Conservation (phyloP, 768 basidiomycete species). For the Tricholoma bakamatsutake region DNA sequence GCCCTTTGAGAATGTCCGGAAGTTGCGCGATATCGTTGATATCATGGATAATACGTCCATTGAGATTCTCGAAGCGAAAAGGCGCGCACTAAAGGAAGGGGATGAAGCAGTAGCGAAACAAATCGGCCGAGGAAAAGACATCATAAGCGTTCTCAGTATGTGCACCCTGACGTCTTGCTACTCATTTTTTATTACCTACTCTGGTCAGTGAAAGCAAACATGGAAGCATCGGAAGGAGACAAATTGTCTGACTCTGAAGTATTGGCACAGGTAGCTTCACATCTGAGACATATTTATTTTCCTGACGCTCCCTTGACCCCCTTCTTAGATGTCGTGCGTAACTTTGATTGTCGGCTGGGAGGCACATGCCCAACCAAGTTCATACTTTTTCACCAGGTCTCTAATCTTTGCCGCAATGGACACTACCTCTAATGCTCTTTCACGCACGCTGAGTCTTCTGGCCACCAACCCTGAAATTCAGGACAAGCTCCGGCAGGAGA, state of each 20-base stretch:
- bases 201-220: conserved; percentile 29
- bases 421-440: conserved; percentile 37
- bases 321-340: conserved; percentile 10
- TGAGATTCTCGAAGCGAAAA: conserved; percentile 29
- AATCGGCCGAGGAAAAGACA: conserved; percentile 25
- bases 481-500: conserved; percentile 30
- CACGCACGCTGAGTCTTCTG: conserved; percentile 29
- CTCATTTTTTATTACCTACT: not conserved
- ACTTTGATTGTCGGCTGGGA: not conserved
- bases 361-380: not conserved
- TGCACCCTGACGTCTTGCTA: too few relatives aligned
- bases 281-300: too few relatives aligned
- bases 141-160: conserved; percentile 22
- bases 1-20: conserved; percentile 22
- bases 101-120: conserved; percentile 23
- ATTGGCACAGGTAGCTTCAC: conserved; percentile 24
- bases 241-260: conserved; percentile 28
- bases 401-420: conserved; percentile 34
- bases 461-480: conserved; percentile 23
- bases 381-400: conserved; percentile 7
- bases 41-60: conserved; percentile 25
- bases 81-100: conserved; percentile 19
- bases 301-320: not conserved
- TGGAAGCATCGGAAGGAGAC: conserved; percentile 23
- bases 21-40: conserved; percentile 28